Percentiles rank a stretch among this genome's conserved stretches.
Evolutionary conservation across 768 basidiomycete genomes (phyloP).

Genomic region (Macrolepiota albuminosa): DNA sequence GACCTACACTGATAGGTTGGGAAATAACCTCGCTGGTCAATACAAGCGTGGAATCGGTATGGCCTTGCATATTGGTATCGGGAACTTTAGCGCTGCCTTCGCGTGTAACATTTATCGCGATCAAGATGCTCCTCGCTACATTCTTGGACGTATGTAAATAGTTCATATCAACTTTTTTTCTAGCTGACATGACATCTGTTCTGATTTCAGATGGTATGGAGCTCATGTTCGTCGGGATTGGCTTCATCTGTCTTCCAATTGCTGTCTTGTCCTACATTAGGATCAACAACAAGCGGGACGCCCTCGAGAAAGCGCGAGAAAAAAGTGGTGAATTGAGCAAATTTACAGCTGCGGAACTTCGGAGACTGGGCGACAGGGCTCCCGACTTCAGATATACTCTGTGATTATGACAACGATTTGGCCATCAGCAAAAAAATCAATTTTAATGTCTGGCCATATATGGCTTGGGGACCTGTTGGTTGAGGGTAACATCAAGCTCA

Average conservation of each 20-base stretch:
- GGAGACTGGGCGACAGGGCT: constrained; percentile 53
- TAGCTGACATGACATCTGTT: no score
- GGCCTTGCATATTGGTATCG: constrained; percentile 65
- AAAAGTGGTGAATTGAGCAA: constrained; percentile 25
- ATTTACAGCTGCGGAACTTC: constrained; percentile 31
- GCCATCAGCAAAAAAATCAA: no score
- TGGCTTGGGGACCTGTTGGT: no score
- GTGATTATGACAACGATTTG: constrained; percentile 6
- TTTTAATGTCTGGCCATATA: no score
- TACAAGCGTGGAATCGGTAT: constrained; percentile 69
- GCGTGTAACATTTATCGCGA: constrained; percentile 59
- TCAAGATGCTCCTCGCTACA: constrained; percentile 54
- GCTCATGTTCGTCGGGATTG: constrained; percentile 66
- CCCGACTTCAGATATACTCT: constrained; percentile 58
- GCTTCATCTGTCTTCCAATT: constrained; percentile 46
- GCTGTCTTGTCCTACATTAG: constrained; percentile 44
- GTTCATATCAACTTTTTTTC: not conserved
- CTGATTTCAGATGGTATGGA: constrained; percentile 48
- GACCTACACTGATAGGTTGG: constrained; percentile 37
- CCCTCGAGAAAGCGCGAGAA: constrained; percentile 22
- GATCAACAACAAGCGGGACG: constrained; percentile 54
- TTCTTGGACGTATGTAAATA: constrained; percentile 54
- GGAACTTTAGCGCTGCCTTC: constrained; percentile 62
- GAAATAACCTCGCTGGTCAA: constrained; percentile 62
- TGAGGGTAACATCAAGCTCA: no score